phyloP scores from a whole-genome alignment of 495 filamentous ascomycete genomes.

The Penicillium silybi region DNA sequence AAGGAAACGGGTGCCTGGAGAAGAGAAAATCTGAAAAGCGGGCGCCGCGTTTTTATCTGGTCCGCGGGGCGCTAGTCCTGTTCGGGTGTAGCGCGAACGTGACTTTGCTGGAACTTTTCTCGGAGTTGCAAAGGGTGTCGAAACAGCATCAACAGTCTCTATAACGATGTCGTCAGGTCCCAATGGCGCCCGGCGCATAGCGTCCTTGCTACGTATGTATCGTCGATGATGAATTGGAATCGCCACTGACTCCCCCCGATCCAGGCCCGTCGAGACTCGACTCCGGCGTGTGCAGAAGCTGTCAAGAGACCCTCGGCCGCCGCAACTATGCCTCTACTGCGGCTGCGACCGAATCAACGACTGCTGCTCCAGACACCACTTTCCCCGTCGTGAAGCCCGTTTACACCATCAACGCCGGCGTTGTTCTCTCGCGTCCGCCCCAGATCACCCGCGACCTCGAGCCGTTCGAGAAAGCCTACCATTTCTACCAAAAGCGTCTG shows the following conservation, averaged over 20 bases:
- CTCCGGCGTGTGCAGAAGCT: conserved; percentile 48
- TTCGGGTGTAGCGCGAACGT: conserved; percentile 30
- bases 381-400: conserved; percentile 36
- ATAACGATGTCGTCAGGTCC: conserved; percentile 42
- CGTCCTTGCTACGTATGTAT: conserved; percentile 37
- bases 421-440: conserved; percentile 86
- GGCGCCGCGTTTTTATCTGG: conserved; percentile 12
- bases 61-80: conserved; percentile 10
- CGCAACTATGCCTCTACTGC: conserved; percentile 45
- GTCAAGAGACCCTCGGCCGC: conserved; percentile 45
- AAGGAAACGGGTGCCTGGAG: conserved; percentile 55
- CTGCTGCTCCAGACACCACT: conserved; percentile 18
- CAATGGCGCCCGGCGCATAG: conserved; percentile 45
- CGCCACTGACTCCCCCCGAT: neutral
- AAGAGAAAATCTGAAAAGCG: conserved; percentile 27
- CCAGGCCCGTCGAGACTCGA: conserved; percentile 43
- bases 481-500: conserved; percentile 93
- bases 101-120: conserved; percentile 43
- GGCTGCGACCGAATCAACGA: conserved; percentile 30
- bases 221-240: neutral
- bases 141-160: conserved; percentile 9
- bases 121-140: conserved; percentile 21
- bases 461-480: conserved; percentile 86
- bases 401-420: conserved; percentile 69
- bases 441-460: conserved; percentile 78